Base-by-base conservation (phyloP, 2,329 filamentous ascomycete species). In the Fusarium anguioides region DNA sequence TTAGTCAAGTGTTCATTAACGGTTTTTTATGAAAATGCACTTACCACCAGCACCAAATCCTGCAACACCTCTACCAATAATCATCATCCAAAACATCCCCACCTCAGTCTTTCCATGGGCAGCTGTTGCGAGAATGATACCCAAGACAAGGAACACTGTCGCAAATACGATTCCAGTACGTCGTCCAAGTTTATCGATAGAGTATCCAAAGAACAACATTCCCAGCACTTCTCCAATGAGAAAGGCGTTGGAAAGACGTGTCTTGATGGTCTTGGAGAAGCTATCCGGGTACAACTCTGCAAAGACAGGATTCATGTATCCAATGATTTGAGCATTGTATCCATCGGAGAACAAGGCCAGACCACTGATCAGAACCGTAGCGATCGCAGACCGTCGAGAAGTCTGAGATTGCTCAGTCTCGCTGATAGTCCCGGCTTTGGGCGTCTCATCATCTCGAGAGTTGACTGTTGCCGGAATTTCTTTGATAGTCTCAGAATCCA, bases 61-160 rank as follows among this genome's bases (percentile, higher is more conserved):
- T 18, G 48, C 48, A 33, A 51, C 12, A 6, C 48, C 48, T 29
- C 48, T 5, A 4, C 48, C 48, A 14, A 51, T 9, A 1, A 51
- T 51, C 36, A 51, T 51, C 48, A 51, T 51, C 37, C 48, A 51
- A 3, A 51, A 51, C 37, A 51, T 51, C 20, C 48, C 48, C 5
- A 44, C 1, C 4, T 51, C 48, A 7, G 48, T 44, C 12, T 44
- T 44, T 1, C 48, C 48, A 33, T 51, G 48, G 1, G 36, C 48
- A 0, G 48, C 48, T 5, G 48, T 51, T 0, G 48, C 48, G 1
- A 51, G 12, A 0, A 51, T 44, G 4, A 51, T 51, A 17, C 48
- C 48, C 6, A 51, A 3, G 0, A 51, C 37, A 7, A 51, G 3
- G 8, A 51, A 51, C 9, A 51, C 18, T 15, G 48, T 51, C 10